Evolutionary conservation across 352 stramenopile species (phyloP), one percentile per base, ranked within the genome.

Genomic region (Phytophthora citrophthora): DNA sequence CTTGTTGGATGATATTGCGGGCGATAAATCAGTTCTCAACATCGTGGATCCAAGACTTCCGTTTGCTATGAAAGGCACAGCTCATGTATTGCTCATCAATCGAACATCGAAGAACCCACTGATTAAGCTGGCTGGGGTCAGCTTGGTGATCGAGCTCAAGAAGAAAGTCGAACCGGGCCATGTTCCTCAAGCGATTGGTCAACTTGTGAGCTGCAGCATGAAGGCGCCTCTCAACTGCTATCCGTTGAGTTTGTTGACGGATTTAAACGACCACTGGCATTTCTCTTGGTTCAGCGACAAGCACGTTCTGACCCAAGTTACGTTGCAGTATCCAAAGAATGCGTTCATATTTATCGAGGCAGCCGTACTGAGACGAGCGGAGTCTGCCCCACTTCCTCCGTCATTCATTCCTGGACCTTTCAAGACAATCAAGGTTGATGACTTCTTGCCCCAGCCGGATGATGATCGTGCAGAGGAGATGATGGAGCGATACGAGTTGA

Each of bases 61-160:
- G 26, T 75, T 78, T 43, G 38, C 43, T 46, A 48, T 79, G 52
- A 68, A 71, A 8, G 58, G 67, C 39, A 76, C 67, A 39, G 71
- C 71, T 24, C 58, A 71, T 48, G 51, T 79, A 12, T 69, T 75
- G 29, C 51, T 75, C 0, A 39, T 77, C 11, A 74, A 74, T 56
- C 47, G 57, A 57, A 64, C 9, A 68, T 10, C 51, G 48, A 74
- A 64, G 52, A 63, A 66, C 52, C 63, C 44, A 59, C 54, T 66
- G 38, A 63, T 39, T 5, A 59, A 56, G 56, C 31, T 79, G 41
- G 57, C 71, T 64, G 59, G 62, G 46, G 23, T 79, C 52, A 54
- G 55, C 1, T 45, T 71, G 50, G 67, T 76, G 45, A 73, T 70
- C 49, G 43, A 64, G 39, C 53, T 73, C 48, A 65, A 69, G 59